A percentile compares a stretch with the other conserved stretches of the same genome.
Conservation (phyloP, 495 filamentous ascomycete genomes). For the Parmelia sp. region DNA sequence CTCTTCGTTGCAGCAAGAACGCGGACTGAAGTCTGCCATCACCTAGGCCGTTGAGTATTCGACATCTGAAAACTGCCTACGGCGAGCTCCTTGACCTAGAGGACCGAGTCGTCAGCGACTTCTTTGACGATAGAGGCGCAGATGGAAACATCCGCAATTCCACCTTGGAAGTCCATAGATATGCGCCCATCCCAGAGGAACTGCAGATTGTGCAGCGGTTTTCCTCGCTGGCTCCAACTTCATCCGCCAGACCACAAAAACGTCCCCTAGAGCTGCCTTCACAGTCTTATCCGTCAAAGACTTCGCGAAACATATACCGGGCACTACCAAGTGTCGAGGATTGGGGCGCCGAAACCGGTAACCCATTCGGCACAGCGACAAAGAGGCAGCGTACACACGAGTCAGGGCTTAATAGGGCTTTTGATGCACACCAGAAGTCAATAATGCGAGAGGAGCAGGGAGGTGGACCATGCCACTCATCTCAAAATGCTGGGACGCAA, state of each 20-base stretch:
- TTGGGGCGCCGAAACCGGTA: background rate
- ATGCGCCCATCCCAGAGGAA: slow-evolving; percentile 18
- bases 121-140: slow-evolving; percentile 25
- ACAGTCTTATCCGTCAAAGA: background rate
- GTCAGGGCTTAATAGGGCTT: background rate
- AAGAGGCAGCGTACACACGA: slow-evolving; percentile 14
- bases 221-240: slow-evolving; percentile 21
- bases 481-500: slow-evolving; percentile 6
- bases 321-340: background rate
- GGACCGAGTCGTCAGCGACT: slow-evolving; percentile 18
- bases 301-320: background rate
- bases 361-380: background rate
- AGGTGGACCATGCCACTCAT: background rate
- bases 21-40: slow-evolving; percentile 7
- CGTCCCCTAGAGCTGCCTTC: slow-evolving; percentile 11
- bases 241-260: slow-evolving; percentile 23
- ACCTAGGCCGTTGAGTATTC: slow-evolving; percentile 20
- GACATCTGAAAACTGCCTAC: slow-evolving; percentile 19
- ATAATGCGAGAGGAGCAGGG: background rate
- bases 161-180: slow-evolving; percentile 19
- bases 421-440: background rate
- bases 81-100: slow-evolving; percentile 19
- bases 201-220: slow-evolving; percentile 18
- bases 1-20: background rate
- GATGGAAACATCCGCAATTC: slow-evolving; percentile 15